Conservation (phyloP, 306 rosid species). For the Datisca glomerata region DNA sequence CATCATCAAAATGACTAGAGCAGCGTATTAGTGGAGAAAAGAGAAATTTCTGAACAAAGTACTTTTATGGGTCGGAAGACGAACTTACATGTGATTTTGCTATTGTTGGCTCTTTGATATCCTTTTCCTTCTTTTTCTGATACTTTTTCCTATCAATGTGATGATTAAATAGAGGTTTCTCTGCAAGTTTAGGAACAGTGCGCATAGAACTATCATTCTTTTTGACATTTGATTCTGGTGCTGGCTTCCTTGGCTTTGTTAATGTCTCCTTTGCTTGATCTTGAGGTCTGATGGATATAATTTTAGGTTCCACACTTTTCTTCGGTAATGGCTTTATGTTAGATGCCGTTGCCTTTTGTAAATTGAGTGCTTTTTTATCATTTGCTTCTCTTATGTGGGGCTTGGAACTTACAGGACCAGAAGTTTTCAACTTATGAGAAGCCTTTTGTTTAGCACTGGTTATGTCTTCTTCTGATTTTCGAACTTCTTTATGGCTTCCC, state of each 20-base stretch:
- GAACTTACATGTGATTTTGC: conserved; percentile 34
- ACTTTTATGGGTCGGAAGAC: too few relatives aligned
- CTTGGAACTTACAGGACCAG: conserved; percentile 20
- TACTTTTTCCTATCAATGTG: conserved; percentile 27
- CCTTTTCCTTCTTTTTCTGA: conserved; percentile 25
- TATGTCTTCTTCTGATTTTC: conserved; percentile 27
- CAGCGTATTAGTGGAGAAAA: too few relatives aligned
- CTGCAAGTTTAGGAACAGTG: conserved; percentile 19
- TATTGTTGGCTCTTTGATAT: conserved; percentile 22
- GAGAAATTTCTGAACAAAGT: background rate
- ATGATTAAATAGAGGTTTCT: conserved; percentile 10
- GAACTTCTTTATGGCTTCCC: conserved; percentile 15
- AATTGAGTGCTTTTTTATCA: conserved; percentile 15
- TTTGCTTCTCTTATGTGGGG: conserved; percentile 28
- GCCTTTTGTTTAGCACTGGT: conserved; percentile 30
- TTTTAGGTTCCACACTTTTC: conserved; percentile 25
- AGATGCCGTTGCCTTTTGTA: conserved; percentile 18
- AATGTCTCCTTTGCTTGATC: conserved; percentile 34
- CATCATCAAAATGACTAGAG: too few relatives aligned
- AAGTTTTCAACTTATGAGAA: conserved; percentile 29
- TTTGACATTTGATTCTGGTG: conserved; percentile 20
- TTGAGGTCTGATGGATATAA: conserved; percentile 32
- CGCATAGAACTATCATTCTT: conserved; percentile 29
- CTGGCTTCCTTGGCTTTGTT: conserved; percentile 35
- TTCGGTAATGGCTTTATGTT: conserved; percentile 30